Evolutionary conservation across 306 rosid genomes (phyloP).

Genomic region (Medicago truncatula): MtrunA17r5.0-ANR NC_053043.1:10085001-10085500

Average conservation of each 20-base stretch:
- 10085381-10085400: slow-evolving; percentile 55
- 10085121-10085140: slow-evolving; percentile 82
- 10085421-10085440: slow-evolving; percentile 55
- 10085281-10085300: slow-evolving; percentile 52
- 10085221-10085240: slow-evolving; percentile 54
- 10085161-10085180: slow-evolving; percentile 81
- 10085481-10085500: slow-evolving; percentile 55
- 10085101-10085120: slow-evolving; percentile 67
- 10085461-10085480: slow-evolving; percentile 55
- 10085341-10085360: slow-evolving; percentile 45
- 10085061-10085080: slow-evolving; percentile 67
- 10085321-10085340: slow-evolving; percentile 53
- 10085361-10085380: slow-evolving; percentile 56
- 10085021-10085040: not conserved
- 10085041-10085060: not conserved
- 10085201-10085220: slow-evolving; percentile 82
- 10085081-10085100: slow-evolving; percentile 71
- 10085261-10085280: slow-evolving; percentile 54
- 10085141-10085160: slow-evolving; percentile 69
- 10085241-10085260: slow-evolving; percentile 46
- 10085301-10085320: slow-evolving; percentile 50
- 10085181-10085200: slow-evolving; percentile 86
- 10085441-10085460: slow-evolving; percentile 49
- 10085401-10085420: slow-evolving; percentile 51
- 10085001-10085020: not conserved